A percentile compares a stretch with the other conserved stretches of the same genome.
Conservation (phyloP, 352 stramenopile species). For the Pelagophyceae sp. region DNA sequence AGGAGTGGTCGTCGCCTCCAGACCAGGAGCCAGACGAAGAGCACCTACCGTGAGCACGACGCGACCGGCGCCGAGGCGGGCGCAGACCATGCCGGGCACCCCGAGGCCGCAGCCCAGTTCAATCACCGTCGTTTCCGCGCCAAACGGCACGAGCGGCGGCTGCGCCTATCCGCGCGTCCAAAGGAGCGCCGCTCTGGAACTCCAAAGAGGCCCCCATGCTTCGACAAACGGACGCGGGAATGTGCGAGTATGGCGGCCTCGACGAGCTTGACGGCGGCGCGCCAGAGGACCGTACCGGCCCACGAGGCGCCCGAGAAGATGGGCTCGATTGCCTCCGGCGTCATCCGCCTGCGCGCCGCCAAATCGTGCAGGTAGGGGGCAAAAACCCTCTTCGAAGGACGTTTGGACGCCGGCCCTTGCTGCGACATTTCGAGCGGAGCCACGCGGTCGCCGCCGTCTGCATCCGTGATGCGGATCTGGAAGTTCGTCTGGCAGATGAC, state of each 20-base stretch:
- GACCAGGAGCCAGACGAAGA: constrained; percentile 11
- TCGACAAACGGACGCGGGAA: too few species aligned
- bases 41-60: constrained; percentile 62
- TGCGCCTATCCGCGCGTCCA: too few species aligned
- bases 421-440: background rate
- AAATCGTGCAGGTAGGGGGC: background rate
- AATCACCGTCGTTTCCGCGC: constrained; percentile 30
- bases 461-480: background rate
- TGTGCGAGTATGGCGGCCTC: constrained; percentile 36
- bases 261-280: constrained; percentile 62
- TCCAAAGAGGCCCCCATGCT: too few species aligned
- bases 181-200: too few species aligned
- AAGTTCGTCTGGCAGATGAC: background rate
- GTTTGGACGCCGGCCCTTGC: background rate
- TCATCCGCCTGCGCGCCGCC: background rate
- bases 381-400: too few species aligned
- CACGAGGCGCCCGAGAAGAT: constrained; percentile 81
- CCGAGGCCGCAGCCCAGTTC: constrained; percentile 61
- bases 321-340: constrained; percentile 67
- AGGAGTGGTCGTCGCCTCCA: too few species aligned
- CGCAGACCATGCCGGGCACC: constrained; percentile 77
- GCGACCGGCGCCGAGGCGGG: constrained; percentile 59
- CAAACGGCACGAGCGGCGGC: background rate
- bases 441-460: background rate
- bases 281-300: constrained; percentile 80